Evolutionary conservation across 192 early-diverging fungal genomes (phyloP).

Genomic region (Rhizophagus prolifer): DNA sequence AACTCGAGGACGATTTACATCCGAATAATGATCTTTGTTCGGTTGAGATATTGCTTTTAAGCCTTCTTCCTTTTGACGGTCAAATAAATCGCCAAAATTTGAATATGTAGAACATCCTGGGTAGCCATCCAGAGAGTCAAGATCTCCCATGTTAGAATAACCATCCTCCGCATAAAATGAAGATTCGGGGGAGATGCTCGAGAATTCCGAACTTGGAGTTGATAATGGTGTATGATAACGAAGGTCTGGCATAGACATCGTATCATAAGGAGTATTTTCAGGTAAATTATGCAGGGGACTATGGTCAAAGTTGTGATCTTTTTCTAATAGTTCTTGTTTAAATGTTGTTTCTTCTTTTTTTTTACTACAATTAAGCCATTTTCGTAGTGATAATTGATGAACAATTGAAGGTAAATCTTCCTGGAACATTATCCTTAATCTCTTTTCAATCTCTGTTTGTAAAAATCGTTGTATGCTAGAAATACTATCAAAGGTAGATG

Average conservation of each 20-base stretch:
- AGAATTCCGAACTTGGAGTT: slow-evolving; percentile 20
- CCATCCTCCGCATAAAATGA: slow-evolving; percentile 25
- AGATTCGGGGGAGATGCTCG: slow-evolving; percentile 21
- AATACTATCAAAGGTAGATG: slow-evolving; percentile 96
- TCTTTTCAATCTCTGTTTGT: slow-evolving; percentile 87
- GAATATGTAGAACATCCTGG: slow-evolving; percentile 17
- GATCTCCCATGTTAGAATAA: slow-evolving; percentile 13
- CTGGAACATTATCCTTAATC: slow-evolving; percentile 86
- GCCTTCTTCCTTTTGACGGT: slow-evolving; percentile 24
- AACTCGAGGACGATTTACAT: slow-evolving; percentile 19
- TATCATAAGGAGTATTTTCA: slow-evolving; percentile 31
- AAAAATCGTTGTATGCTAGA: slow-evolving; percentile 84
- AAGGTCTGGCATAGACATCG: slow-evolving; percentile 33
- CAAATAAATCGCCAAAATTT: slow-evolving; percentile 30
- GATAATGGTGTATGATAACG: slow-evolving; percentile 10
- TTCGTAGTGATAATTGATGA: slow-evolving; percentile 74
- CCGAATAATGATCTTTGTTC: neutral
- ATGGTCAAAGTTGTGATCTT: slow-evolving; percentile 31
- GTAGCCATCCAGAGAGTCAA: slow-evolving; percentile 27
- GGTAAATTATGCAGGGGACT: slow-evolving; percentile 27
- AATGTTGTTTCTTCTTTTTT: slow-evolving; percentile 34
- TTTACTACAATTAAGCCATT: slow-evolving; percentile 30
- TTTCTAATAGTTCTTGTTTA: slow-evolving; percentile 28
- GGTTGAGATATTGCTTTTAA: slow-evolving; percentile 26
- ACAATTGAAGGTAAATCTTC: slow-evolving; percentile 93